Conservation (phyloP, 345 rosid genomes). For the Brassica napus region Da-Ae NC_063438.1:10924501-10925000, state of each 20-base stretch:
- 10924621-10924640: slow-evolving; percentile 53
- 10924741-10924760: slow-evolving; percentile 5
- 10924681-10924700: slow-evolving; percentile 69
- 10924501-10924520: slow-evolving; percentile 31
- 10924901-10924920: slow-evolving; percentile 22
- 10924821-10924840: slow-evolving; percentile 70
- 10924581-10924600: slow-evolving; percentile 39
- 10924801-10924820: slow-evolving; percentile 1
- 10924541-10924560: slow-evolving; percentile 2
- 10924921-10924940: too few species aligned
- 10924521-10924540: slow-evolving; percentile 36
- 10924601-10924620: slow-evolving; percentile 38
- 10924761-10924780: not conserved
- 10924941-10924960: too few species aligned
- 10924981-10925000: too few species aligned
- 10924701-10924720: slow-evolving; percentile 91
- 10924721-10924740: slow-evolving; percentile 56
- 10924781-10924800: not conserved
- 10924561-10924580: slow-evolving; percentile 27
- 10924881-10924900: slow-evolving; percentile 70
- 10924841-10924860: slow-evolving; percentile 67
- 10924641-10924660: slow-evolving; percentile 67
- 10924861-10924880: slow-evolving; percentile 73
- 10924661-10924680: slow-evolving; percentile 59
- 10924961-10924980: too few species aligned